Conservation (phyloP, 345 rosid species). For the Eucalyptus rudis region DNA sequence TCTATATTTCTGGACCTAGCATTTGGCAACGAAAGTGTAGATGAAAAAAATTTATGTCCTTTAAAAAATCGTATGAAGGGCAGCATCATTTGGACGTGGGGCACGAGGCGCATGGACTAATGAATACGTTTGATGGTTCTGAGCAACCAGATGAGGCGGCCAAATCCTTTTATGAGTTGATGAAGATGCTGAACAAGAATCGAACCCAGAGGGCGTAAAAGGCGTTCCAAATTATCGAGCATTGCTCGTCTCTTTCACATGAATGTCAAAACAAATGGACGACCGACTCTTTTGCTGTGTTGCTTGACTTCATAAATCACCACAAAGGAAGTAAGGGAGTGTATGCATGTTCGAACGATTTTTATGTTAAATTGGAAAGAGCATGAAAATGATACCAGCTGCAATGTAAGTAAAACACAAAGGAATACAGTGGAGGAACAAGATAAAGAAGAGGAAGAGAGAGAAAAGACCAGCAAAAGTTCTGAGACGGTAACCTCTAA, state of each 20-base stretch:
- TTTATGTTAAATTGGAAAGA: not conserved
- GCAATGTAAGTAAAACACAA: not conserved
- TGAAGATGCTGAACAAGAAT: not conserved
- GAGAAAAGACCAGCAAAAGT: not conserved
- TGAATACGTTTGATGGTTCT: not conserved
- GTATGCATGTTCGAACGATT: not conserved
- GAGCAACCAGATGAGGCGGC: not conserved
- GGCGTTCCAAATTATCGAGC: not conserved
- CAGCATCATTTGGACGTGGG: not conserved
- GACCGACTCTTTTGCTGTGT: not conserved
- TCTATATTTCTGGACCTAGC: too few relatives aligned
- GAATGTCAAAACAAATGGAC: not conserved
- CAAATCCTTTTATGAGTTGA: too few relatives aligned
- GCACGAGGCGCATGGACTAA: not conserved
- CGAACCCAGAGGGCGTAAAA: not conserved
- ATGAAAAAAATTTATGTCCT: not conserved
- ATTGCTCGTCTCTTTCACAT: not conserved
- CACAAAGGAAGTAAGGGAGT: too few relatives aligned
- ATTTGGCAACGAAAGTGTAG: not conserved
- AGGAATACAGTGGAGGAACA: not conserved
- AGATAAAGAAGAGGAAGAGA: not conserved
- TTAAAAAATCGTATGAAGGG: not conserved
- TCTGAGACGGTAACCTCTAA: not conserved
- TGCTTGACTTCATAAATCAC: not conserved
- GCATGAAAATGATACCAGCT: not conserved